Evolutionary conservation across 331 rosid species (phyloP), one percentile per base, ranked within the genome.

Genomic region (Ulmus americana): DNA sequence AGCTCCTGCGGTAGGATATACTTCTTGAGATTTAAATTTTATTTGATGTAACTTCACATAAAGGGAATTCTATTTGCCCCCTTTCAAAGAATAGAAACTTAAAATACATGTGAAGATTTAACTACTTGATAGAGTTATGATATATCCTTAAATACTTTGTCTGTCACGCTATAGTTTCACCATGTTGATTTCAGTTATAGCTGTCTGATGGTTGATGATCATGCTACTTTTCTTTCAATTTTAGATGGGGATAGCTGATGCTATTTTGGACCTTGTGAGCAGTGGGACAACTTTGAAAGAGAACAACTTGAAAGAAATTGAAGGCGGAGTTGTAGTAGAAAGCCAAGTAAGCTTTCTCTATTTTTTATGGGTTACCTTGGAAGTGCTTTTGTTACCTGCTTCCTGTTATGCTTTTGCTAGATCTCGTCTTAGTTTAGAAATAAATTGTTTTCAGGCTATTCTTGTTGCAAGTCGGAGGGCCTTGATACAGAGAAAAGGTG

Each of bases 231-330:
- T 69, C 45, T 59, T 67, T 45, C 39, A 57, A 54, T 42, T 77
- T 69, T 72, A 94, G 97, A 89, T 90, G 97, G 99, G 99, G 70
- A 90, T 79, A 70, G 99, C 97, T 68, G 99, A 94, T 78, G 99
- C 97, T 66, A 94, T 94, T 67, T 84, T 94, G 88, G 99, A 94
- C 80, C 99, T 90, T 65, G 97, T 90, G 77, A 90, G 99, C 70
- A 94, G 99, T 72, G 99, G 99, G 43, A 94, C 84, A 39, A 94
- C 99, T 0, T 73, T 94, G 67, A 85, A 64, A 78, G 97, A 94
- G 74, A 94, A 90, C 76, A 94, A 94, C 76, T 68, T 94, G 79
- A 94, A 94, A 79, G 99, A 94, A 79, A 90, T 94, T 28, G 84
- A 90, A 75, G 97, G 96, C 7, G 97, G 99, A 67, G 55, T 63